Percentiles rank a stretch among this genome's conserved stretches.
These are phyloP conservation scores for Hymenoscyphus salicellus DNA, from an alignment of 2,329 filamentous ascomycete species.

Conservation along the genomic window DNA sequence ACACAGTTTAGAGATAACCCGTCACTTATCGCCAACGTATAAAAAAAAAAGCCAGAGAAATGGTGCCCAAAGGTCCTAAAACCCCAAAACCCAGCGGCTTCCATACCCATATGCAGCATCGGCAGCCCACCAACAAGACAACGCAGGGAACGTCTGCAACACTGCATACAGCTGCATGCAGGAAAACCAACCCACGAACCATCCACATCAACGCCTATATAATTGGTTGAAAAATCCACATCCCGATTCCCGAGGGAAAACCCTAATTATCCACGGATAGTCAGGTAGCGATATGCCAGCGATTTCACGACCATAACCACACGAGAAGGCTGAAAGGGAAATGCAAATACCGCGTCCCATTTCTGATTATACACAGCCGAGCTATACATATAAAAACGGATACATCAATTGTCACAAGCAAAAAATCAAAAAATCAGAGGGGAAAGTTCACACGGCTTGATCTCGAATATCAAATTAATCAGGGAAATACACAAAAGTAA, in stretches of 20 bases:
- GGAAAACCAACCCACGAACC: background rate
- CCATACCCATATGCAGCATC: background rate
- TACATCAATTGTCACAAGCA: background rate
- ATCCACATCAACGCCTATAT: background rate
- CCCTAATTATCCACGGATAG: background rate
- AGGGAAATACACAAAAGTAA: background rate
- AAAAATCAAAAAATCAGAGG: background rate
- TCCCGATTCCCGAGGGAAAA: background rate
- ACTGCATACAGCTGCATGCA: background rate
- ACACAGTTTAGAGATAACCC: too few species aligned
- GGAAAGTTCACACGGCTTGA: background rate
- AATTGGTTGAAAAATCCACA: background rate
- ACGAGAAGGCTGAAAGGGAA: slow-evolving; percentile 2
- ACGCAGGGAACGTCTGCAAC: background rate
- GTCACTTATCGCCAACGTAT: too few species aligned
- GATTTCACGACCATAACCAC: background rate
- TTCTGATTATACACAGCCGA: background rate
- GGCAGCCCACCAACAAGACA: background rate
- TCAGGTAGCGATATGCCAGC: too few species aligned
- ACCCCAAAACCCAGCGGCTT: background rate
- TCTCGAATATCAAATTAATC: background rate
- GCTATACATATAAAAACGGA: background rate
- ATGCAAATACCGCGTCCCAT: background rate
- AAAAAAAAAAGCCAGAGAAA: background rate
- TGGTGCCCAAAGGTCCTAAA: background rate